Evolutionary conservation across 1,284 basidiomycete genomes (phyloP), one percentile per base, ranked within the genome.

Genomic region (Megacollybia platyphylla): DNA sequence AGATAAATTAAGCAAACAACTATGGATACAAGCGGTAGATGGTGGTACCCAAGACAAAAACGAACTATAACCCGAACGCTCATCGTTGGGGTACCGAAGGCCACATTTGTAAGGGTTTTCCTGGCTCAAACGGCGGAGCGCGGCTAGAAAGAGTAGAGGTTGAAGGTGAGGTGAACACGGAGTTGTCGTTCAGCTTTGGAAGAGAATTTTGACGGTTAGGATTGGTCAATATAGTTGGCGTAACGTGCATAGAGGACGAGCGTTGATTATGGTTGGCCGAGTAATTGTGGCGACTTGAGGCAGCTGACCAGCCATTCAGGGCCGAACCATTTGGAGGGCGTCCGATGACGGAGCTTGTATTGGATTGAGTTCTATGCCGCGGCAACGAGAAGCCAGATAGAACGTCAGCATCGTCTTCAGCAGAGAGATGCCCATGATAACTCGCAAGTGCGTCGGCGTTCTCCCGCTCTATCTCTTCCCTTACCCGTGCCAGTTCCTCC

Each of bases 41-140:
- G 20, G 20, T 24, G 20, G 20, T 24, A 24, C 20, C 20, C 20
- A 24, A 24, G 20, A 24, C 20, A 3, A 24, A 24, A 24, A 24
- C 5, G 20, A 4, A 24, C 2, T 24, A 24, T 15, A 15, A 15
- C 15, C 15, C 15, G 15, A 15, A 15, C 20, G 5, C 20, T 24
- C 20, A 24, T 24, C 20, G 20, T 5, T 24, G 20, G 20, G 20
- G 20, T 24, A 24, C 20, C 20, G 20, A 24, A 5, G 20, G 20
- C 20, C 20, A 24, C 5, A 24, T 24, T 24, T 24, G 42, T 29
- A 43, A 28, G 24, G 38, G 45, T 24, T 55, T 51, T 2, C 60
- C 60, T 8, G 72, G 72, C 48, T 75, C 72, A 42, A 75, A 75
- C 4, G 70, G 67, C 0, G 64, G 59, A 0, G 72, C 72, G 31